Percentiles rank a stretch among this genome's conserved stretches.
Conservation (phyloP, 495 filamentous ascomycete genomes). For the Neurospora sp. region DNA sequence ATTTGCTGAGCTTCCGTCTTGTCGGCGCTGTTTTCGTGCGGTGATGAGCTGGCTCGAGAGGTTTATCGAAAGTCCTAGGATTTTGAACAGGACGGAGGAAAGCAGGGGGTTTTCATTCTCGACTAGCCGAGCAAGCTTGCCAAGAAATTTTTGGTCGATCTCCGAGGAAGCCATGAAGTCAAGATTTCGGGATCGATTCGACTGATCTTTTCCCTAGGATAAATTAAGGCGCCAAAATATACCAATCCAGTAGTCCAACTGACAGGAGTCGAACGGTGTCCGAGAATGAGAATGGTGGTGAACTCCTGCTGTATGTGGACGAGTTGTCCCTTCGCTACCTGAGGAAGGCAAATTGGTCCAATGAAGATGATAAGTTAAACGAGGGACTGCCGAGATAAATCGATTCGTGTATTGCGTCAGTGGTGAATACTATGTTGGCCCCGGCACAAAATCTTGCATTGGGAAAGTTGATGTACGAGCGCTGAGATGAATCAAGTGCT, state of each 20-base stretch:
- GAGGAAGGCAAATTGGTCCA: not conserved
- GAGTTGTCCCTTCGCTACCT: not conserved
- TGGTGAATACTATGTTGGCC: not conserved
- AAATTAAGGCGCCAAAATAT: not conserved
- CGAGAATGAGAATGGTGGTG: not conserved
- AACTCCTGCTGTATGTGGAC: not conserved
- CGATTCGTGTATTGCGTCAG: slow-evolving; percentile 13
- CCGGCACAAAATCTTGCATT: not conserved
- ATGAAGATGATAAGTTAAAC: slow-evolving; percentile 11
- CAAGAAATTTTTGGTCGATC: slow-evolving; percentile 94
- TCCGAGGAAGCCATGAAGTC: slow-evolving; percentile 80
- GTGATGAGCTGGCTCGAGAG: slow-evolving; percentile 74
- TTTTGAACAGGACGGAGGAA: slow-evolving; percentile 72
- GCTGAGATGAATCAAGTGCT: not conserved
- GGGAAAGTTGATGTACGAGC: not conserved
- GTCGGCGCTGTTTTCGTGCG: slow-evolving; percentile 72
- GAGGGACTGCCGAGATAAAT: slow-evolving; percentile 17
- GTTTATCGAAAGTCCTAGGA: slow-evolving; percentile 83
- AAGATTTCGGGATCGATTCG: not conserved
- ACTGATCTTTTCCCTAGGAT: not conserved
- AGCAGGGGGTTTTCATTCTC: slow-evolving; percentile 63
- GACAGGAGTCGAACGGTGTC: not conserved
- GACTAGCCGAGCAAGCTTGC: slow-evolving; percentile 68
- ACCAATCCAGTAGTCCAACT: not conserved
- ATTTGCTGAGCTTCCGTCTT: slow-evolving; percentile 68